These are phyloP conservation scores for Cordyceps farinosa DNA, from an alignment of 2,329 filamentous ascomycete species.

Conservation along the genomic window DNA sequence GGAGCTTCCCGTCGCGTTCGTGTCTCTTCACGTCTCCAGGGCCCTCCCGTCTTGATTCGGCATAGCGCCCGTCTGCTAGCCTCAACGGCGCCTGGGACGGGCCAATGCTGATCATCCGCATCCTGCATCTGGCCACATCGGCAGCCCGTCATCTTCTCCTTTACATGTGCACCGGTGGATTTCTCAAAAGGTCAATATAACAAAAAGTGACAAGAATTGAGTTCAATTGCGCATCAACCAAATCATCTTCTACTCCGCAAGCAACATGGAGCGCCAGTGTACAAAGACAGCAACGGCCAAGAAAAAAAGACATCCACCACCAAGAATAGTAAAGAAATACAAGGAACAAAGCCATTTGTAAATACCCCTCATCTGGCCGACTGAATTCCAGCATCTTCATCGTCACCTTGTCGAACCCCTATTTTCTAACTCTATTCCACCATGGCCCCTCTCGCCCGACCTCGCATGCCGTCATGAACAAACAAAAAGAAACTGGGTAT, in stretches of 20 bases:
- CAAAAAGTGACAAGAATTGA: background rate
- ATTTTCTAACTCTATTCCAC: conserved; percentile 3
- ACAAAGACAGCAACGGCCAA: too few relatives aligned
- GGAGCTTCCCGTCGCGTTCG: conserved; percentile 15
- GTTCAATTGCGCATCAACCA: background rate
- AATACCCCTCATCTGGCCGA: conserved; percentile 8
- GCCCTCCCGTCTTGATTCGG: background rate
- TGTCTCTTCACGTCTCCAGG: conserved; percentile 14
- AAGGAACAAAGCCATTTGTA: background rate
- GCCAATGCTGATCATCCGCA: background rate
- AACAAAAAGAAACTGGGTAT: conserved; percentile 16
- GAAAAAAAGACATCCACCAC: background rate
- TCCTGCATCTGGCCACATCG: background rate
- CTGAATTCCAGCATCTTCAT: background rate
- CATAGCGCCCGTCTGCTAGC: background rate
- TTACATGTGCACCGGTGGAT: too few relatives aligned
- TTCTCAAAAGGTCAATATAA: background rate
- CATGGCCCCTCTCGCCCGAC: background rate
- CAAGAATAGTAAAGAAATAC: background rate
- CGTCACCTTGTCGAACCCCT: background rate
- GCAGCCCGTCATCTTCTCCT: too few relatives aligned
- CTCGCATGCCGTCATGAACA: conserved; percentile 1
- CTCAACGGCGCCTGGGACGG: background rate
- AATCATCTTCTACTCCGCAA: background rate
- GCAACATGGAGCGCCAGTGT: too few relatives aligned